Base-by-base conservation (phyloP, 768 basidiomycete species). In the Agaricus sinodeliciosus region DNA sequence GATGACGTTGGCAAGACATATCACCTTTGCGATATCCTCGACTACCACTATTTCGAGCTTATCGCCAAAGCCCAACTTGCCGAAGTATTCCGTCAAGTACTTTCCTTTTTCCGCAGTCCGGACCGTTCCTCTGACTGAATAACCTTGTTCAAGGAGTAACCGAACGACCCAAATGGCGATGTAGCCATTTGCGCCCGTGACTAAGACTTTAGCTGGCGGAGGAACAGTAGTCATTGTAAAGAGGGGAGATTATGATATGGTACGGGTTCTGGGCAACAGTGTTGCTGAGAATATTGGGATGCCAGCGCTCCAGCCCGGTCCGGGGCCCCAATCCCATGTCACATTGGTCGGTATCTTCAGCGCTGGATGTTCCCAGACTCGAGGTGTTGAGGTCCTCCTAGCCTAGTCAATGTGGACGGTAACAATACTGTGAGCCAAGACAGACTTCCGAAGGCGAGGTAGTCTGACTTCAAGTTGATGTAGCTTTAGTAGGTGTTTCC, bases 41-140 rank as follows among this genome's bases (percentile, higher is more conserved):
- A 92, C 87, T 18, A 89, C 67, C 15, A 78, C 78, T 40, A 82
- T 64, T 57, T 86, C 82, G 57, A 90, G 79, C 43, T 72, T 77
- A 55, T 79, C 77, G n/a, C 79, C 81, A 52, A 76, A 76, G 0
- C 78, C 82, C 44, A 76, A 74, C 0, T 67, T 61, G 12, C 72
- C 69, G 65, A 87, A 85, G 46, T 74, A 55, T 19, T 83, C 69
- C 49, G 69, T 66, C 53, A 91, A 67, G 59, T 79, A 77, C 1
- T 74, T 64, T 1, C 78, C 81, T 63, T 90, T 91, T n/a, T 68
- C 69, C 9, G 62, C 60, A 1, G 79, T 78, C 12, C 90, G 78
- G 5, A 86, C 86, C 0, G 85, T 82, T 0, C 82, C 86, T 6
- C 84, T 77, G 22, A 86, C 81, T 4, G 69, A 55, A 60, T 80